These are phyloP conservation scores for Aspergillus melleus DNA, from an alignment of 2,329 filamentous ascomycete species.

Conservation along the genomic window DNA sequence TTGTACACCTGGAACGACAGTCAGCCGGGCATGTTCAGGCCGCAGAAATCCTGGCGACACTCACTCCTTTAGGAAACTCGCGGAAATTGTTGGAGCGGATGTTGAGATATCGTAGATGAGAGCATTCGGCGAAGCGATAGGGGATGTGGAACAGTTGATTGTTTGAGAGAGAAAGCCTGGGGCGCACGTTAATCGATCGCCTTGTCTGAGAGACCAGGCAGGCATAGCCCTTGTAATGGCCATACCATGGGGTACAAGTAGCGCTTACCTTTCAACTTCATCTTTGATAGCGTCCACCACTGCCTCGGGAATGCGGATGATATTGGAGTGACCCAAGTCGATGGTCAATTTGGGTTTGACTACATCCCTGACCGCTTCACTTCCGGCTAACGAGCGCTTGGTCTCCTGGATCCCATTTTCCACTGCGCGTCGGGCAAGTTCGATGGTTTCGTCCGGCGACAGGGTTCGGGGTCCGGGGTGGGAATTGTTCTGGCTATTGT, in stretches of 20 bases:
- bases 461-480: constrained; percentile 31
- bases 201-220: neutral
- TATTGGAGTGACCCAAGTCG: constrained; percentile 52
- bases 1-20: constrained; percentile 69
- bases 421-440: constrained; percentile 46
- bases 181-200: constrained; percentile 14
- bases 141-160: constrained; percentile 53
- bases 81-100: constrained; percentile 52
- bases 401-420: constrained; percentile 50
- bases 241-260: neutral
- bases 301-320: constrained; percentile 49
- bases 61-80: constrained; percentile 65
- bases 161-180: constrained; percentile 51
- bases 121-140: constrained; percentile 49
- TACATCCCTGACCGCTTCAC: constrained; percentile 46
- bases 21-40: neutral
- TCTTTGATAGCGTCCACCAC: constrained; percentile 54
- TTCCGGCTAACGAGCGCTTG: constrained; percentile 48
- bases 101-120: constrained; percentile 51
- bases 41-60: constrained; percentile 28
- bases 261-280: constrained; percentile 51
- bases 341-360: constrained; percentile 53
- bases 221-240: neutral
- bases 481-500: constrained; percentile 21
- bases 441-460: constrained; percentile 46